phyloP scores from a whole-genome alignment of 1,284 basidiomycete genomes.

The Erythrobasidium hasegawianum region DNA sequence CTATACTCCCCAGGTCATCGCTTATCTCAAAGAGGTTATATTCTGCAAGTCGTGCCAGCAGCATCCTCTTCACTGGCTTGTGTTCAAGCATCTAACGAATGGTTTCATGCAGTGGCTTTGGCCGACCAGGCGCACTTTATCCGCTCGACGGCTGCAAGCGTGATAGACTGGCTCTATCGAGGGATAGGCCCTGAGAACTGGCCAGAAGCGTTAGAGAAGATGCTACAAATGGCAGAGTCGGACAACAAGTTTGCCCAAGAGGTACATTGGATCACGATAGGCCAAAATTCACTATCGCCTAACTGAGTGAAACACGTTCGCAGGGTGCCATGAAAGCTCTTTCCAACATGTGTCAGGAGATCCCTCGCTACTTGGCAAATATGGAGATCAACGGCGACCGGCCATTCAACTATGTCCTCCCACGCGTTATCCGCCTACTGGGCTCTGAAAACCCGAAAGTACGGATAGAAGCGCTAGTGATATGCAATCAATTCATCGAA shows the following conservation, averaged over 20 bases:
- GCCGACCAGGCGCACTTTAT: constrained; percentile 75
- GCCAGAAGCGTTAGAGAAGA: constrained; percentile 82
- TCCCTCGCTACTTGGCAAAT: constrained; percentile 83
- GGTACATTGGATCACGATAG: constrained; percentile 58
- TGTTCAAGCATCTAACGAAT: too few relatives aligned
- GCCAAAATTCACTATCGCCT: neutral
- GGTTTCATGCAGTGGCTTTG: constrained; percentile 62
- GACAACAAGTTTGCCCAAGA: constrained; percentile 71
- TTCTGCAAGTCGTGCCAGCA: constrained; percentile 52
- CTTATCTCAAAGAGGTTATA: constrained; percentile 77
- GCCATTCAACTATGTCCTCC: constrained; percentile 33
- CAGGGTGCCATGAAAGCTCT: constrained; percentile 92
- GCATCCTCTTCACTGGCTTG: too few relatives aligned
- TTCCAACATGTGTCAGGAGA: constrained; percentile 95
- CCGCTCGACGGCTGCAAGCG: constrained; percentile 83
- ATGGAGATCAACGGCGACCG: constrained; percentile 81
- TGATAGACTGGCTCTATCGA: constrained; percentile 79
- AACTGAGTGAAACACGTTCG: constrained; percentile 1
- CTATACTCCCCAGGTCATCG: constrained; percentile 63
- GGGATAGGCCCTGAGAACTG: constrained; percentile 72
- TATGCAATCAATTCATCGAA: constrained; percentile 82
- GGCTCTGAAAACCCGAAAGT: constrained; percentile 67
- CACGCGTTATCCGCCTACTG: constrained; percentile 64
- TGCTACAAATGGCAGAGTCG: constrained; percentile 73
- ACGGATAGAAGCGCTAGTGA: constrained; percentile 88